A percentile compares a stretch with the other conserved stretches of the same genome.
phyloP scores from a whole-genome alignment of 2,329 filamentous ascomycete genomes.

The Proliferodiscus dingleyae region DNA sequence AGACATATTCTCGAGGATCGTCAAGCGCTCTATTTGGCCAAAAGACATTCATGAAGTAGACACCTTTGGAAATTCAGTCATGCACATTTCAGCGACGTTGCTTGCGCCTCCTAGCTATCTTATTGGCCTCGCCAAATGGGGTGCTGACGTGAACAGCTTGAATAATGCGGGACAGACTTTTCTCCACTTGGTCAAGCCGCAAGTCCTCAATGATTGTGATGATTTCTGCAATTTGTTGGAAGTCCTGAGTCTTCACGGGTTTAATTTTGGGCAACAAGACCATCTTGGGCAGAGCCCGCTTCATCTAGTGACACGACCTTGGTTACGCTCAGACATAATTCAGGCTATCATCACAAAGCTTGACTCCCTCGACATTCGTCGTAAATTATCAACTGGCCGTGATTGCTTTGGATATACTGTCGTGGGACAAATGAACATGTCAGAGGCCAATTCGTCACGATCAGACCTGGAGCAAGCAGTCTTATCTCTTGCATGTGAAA shows the following conservation, averaged over 20 bases:
- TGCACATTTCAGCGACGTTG: slow-evolving; percentile 15
- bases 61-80: slow-evolving; percentile 13
- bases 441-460: not conserved
- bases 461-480: not conserved
- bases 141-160: slow-evolving; percentile 19
- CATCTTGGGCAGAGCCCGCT: slow-evolving; percentile 1
- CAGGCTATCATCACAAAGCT: not conserved
- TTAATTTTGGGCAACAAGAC: slow-evolving; percentile 4
- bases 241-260: not conserved
- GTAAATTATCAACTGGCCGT: not conserved
- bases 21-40: not conserved
- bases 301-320: slow-evolving; percentile 1
- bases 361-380: not conserved
- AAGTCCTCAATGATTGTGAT: not conserved
- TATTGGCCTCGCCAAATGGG: slow-evolving; percentile 4
- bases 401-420: slow-evolving; percentile 2
- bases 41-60: slow-evolving; percentile 8
- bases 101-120: slow-evolving; percentile 4
- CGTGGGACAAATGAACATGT: not conserved
- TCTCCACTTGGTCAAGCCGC: slow-evolving; percentile 26
- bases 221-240: slow-evolving; percentile 1
- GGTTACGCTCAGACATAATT: not conserved
- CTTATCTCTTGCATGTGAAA: not conserved
- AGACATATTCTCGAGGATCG: slow-evolving; percentile 8
- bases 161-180: slow-evolving; percentile 7